phyloP scores from a whole-genome alignment of 2,329 filamentous ascomycete species.

The Hymenoscyphus repandus region DNA sequence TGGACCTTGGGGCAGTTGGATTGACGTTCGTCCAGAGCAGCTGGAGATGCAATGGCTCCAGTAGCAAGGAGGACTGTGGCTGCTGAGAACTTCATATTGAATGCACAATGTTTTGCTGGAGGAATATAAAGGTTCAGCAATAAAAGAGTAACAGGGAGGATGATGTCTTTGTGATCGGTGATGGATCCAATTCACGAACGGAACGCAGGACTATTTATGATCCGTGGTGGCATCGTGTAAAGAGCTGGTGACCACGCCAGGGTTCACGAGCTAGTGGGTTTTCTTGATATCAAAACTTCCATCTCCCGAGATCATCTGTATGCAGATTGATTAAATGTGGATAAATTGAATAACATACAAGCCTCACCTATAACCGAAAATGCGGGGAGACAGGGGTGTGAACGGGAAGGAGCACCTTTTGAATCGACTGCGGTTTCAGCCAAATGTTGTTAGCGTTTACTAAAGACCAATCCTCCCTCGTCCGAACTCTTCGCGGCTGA shows the following conservation, averaged over 20 bases:
- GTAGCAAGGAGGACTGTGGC: conserved; percentile 7
- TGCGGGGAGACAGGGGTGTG: conserved; percentile 4
- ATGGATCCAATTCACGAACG: too few relatives aligned
- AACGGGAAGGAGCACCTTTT: neutral
- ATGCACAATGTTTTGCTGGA: neutral
- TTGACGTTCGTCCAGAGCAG: conserved; percentile 15
- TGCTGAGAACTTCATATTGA: conserved; percentile 6
- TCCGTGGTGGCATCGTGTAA: neutral
- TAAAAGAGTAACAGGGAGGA: neutral
- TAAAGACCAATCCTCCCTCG: neutral
- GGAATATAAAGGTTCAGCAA: neutral
- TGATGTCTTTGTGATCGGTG: too few relatives aligned
- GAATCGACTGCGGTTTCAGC: conserved; percentile 2
- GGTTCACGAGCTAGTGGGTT: too few relatives aligned
- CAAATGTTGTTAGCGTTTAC: neutral
- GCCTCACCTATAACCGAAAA: neutral
- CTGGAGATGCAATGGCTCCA: conserved; percentile 8
- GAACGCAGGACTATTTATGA: too few relatives aligned
- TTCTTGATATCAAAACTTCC: too few relatives aligned
- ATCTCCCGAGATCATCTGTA: too few relatives aligned
- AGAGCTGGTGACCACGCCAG: too few relatives aligned
- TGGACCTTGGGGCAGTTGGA: conserved; percentile 40
- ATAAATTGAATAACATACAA: neutral
- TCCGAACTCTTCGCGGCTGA: neutral
- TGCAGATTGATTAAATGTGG: neutral